Evolutionary conservation across 768 basidiomycete genomes (phyloP), one percentile per base, ranked within the genome.

Genomic region (Rhizopogon vulgaris): DNA sequence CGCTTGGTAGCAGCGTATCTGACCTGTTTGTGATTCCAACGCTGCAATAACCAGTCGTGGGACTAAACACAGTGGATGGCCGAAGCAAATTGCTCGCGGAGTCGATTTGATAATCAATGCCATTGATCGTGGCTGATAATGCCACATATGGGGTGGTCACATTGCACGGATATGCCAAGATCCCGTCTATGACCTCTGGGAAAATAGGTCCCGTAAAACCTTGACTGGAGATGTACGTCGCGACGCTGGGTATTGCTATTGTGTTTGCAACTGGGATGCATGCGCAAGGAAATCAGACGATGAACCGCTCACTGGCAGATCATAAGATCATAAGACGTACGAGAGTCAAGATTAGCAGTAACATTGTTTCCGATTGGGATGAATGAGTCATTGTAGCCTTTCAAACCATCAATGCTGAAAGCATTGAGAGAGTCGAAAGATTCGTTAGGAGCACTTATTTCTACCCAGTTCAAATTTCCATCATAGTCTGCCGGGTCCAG

Each of bases 401-500:
- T 67, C 34, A 67, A 41, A 3, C 65, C 66, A 52, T 67, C 66
- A 6, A 67, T 52, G 4, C 8, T 40, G 43, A 67, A 61, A 7
- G 39, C 54, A 18, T 68, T 67, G 17, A 51, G 41, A 37, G 48
- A 58, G 46, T 64, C 55, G 6, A 47, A 51, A 1, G 53, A 50
- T 4, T 53, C 42, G 30, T 61, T 56, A 1, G 67, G 65, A 17
- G 52, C 46, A 37, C 59, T 15, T 17, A 66, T 48, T 38, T 56
- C 52, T 14, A 66, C 60, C 65, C 65, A 66, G 41, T 66, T 66
- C 28, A 66, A 64, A 12, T 56, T 58, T 28, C 65, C 65, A 52
- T 68, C 66, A 28, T 66, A 66, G 41, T 66, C 65, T 9, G 57
- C 59, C 7, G 60, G 65, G 38, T 66, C 65, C 2, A 66, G 64